Base-by-base conservation (phyloP, 2,329 filamentous ascomycete species). In the Monilinia polystroma region DNA sequence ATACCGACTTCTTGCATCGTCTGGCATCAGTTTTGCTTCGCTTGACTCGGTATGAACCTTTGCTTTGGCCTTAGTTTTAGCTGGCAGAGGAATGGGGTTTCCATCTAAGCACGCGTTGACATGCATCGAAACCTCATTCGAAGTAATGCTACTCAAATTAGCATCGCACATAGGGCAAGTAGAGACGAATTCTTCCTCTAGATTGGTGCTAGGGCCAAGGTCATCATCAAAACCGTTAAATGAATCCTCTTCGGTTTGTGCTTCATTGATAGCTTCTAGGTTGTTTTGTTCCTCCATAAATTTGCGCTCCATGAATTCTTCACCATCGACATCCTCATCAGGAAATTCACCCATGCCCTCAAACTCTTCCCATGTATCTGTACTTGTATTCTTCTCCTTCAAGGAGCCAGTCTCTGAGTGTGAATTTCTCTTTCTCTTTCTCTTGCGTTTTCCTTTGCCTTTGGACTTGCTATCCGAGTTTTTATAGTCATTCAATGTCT, bases 91-190 rank as follows among this genome's bases (percentile, higher is more conserved):
- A 55, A 87, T 84, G 6, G 90, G 85, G 56, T 90, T 90, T 1
- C 92, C 92, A 76, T 99, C 95, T 2, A 99, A 82, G 78, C 95
- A 99, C 12, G 89, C 87, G 76, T 99, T 99, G 71, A 99, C 95
- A 77, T 99, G 95, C 2, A 89, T 80, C 8, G 90, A 90, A 12
- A 88, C 90, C 72, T 94, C 86, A 75, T 93, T 86, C 68, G 79
- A 75, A 66, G 81, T 85, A 16, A 88, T 76, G 0, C 87, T 88
- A 20, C 77, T 79, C 45, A 97, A 80, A 70, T 79, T 86, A 1
- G 81, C 81, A 72, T 84, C 85, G 77, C 95, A 98, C 38, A 98
- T 88, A 0, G 94, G 94, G 76, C 93, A 98, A 32, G 77, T 74
- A 45, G 69, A 68, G 65, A 70, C 67, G 49, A 70, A 71, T 55